phyloP scores from a whole-genome alignment of 345 rosid genomes.

The Stellera chamaejasme region DNA sequence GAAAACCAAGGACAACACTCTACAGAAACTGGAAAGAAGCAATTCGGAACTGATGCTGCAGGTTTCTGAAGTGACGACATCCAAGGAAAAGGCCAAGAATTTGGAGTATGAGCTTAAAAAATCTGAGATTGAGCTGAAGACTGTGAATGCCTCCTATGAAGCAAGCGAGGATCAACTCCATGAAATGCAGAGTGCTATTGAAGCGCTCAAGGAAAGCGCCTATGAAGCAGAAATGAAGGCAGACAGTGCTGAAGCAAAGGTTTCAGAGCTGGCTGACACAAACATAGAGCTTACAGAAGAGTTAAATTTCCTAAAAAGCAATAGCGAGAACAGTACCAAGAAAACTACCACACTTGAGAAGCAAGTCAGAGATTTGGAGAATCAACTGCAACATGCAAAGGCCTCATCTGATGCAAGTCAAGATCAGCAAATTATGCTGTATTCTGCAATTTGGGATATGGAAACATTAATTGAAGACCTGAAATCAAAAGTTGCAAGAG shows the following conservation, averaged over 20 bases:
- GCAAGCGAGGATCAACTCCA: conserved; percentile 57
- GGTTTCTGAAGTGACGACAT: conserved; percentile 41
- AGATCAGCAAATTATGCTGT: conserved; percentile 92
- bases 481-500: conserved; percentile 84
- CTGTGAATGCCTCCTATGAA: conserved; percentile 41
- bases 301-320: conserved; percentile 63
- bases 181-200: conserved; percentile 60
- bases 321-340: conserved; percentile 44
- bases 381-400: conserved; percentile 61
- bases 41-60: conserved; percentile 27
- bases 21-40: conserved; percentile 44
- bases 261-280: conserved; percentile 51
- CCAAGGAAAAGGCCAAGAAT: conserved; percentile 44
- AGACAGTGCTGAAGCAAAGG: conserved; percentile 64
- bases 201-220: conserved; percentile 54
- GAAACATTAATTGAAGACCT: conserved; percentile 89
- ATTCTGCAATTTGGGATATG: conserved; percentile 99
- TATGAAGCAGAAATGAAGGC: conserved; percentile 66
- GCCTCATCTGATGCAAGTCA: conserved; percentile 75
- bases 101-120: conserved; percentile 52
- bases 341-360: conserved; percentile 76
- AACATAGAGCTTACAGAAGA: conserved; percentile 79
- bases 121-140: conserved; percentile 35
- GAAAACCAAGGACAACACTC: conserved; percentile 32
- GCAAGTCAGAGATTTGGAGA: conserved; percentile 65